Base-by-base conservation (phyloP, 768 basidiomycete species). In the Baorangia bicolor region DNA sequence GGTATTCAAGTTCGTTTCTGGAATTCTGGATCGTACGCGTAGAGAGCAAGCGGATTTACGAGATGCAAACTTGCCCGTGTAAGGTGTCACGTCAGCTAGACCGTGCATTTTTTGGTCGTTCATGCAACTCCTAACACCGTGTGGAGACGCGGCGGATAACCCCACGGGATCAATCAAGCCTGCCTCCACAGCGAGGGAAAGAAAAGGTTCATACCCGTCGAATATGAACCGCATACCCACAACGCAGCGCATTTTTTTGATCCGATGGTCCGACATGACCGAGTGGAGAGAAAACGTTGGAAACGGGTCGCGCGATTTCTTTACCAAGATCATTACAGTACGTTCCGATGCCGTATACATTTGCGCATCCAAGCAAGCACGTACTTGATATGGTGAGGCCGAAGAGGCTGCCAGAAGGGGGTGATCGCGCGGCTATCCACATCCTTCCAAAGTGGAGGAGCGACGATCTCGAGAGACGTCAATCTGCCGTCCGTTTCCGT, bases 401-500 rank as follows among this genome's bases (percentile, higher is more conserved):
- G 31, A 39, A 21, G 34, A 53, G 12, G n/a, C 25, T 51, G 54
- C 63, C 45, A 35, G 41, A 59, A 46, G 23, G 35, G 41, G 28
- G 51, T 55, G 52, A 65, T 62, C 66, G 52, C 49, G 56, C 50
- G 64, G 56, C 43, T 50, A 56, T 42, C 65, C 63, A 60, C 60
- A 57, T 63, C 66, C 46, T 62, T 62, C 63, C 60, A 62, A 60
- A 62, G 49, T 14, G 33, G 47, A 44, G 44, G 21, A 39, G 49
- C 14, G 63, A 55, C 27, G 58, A 60, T 59, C 59, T 37, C 31
- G 20, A 57, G 42, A 47, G 45, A 67, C 59, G 60, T 54, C 45
- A 52, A 51, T 40, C 5, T 18, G 42, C 37, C 3, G 51, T 46
- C 48, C 33, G 51, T 28, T 55, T 38, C 55, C n/a, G 37, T 39